A percentile compares a stretch with the other conserved stretches of the same genome.
These are phyloP conservation scores for Phytopythium kandeliae DNA, from an alignment of 352 stramenopile species.

Conservation along the genomic window DNA sequence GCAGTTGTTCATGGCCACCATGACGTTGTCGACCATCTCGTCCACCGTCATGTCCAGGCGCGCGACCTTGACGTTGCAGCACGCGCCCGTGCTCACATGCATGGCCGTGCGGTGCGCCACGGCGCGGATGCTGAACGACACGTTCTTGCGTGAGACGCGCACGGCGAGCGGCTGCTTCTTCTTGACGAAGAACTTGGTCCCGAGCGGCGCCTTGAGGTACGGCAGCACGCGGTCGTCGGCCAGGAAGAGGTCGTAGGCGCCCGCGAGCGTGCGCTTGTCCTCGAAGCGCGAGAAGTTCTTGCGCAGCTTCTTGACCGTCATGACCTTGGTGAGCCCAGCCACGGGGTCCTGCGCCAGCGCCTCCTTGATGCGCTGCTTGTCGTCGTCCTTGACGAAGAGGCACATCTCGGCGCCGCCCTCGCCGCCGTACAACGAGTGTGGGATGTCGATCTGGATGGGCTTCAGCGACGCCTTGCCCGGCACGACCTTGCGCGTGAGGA, in stretches of 20 bases:
- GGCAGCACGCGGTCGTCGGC: conserved; percentile 69
- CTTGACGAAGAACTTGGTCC: conserved; percentile 68
- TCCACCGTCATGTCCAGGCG: conserved; percentile 50
- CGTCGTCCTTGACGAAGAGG: conserved; percentile 76
- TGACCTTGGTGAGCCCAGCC: conserved; percentile 56
- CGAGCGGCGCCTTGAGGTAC: conserved; percentile 65
- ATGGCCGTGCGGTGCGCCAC: conserved; percentile 76
- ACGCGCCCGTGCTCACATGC: conserved; percentile 79
- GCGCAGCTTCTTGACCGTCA: conserved; percentile 78
- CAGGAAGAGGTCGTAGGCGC: conserved; percentile 74
- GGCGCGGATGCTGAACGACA: conserved; percentile 36
- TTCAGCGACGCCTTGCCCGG: conserved; percentile 67
- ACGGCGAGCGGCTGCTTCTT: conserved; percentile 81
- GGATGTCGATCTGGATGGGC: conserved; percentile 59
- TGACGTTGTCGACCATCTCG: conserved; percentile 72
- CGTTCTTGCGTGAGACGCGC: conserved; percentile 61
- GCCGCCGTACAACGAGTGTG: conserved; percentile 45
- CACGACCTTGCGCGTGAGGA: conserved; percentile 69
- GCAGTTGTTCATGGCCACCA: conserved; percentile 69
- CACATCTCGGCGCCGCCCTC: conserved; percentile 60
- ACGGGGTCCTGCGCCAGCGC: conserved; percentile 53
- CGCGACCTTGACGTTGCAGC: conserved; percentile 87
- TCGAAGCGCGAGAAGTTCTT: conserved; percentile 79
- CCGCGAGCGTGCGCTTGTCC: conserved; percentile 60
- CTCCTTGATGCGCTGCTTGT: conserved; percentile 83